These are phyloP conservation scores for Eucalyptus caleyi DNA, from an alignment of 345 rosid genomes.

Conservation along the genomic window DNA sequence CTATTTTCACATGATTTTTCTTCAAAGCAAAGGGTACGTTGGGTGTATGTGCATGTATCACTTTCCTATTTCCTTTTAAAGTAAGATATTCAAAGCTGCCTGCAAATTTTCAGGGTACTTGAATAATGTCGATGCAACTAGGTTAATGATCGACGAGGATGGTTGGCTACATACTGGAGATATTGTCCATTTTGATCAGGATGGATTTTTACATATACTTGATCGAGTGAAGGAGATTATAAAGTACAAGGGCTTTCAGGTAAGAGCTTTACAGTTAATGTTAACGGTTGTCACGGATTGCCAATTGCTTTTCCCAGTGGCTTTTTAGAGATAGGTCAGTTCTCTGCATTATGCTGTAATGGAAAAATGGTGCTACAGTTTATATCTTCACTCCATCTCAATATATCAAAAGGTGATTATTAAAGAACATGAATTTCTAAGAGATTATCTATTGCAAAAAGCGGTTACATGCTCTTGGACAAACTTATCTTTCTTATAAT, in stretches of 20 bases:
- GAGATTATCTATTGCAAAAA: not conserved
- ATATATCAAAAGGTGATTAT: not conserved
- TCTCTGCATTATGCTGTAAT: not conserved
- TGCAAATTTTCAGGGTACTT: slow-evolving; percentile 37
- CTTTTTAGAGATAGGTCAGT: not conserved
- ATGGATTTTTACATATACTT: slow-evolving; percentile 55
- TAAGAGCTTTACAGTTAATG: not conserved
- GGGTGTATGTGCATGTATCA: not conserved
- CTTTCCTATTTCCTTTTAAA: not conserved
- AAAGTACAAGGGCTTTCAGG: slow-evolving; percentile 93
- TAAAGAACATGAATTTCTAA: not conserved
- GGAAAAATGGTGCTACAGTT: not conserved
- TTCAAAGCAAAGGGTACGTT: not conserved
- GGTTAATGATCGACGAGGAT: slow-evolving; percentile 36
- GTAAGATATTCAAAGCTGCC: not conserved
- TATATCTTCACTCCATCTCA: not conserved
- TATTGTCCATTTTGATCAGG: slow-evolving; percentile 56
- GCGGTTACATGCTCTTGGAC: not conserved
- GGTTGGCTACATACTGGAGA: slow-evolving; percentile 92
- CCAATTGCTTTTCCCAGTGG: not conserved
- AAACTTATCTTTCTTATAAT: not conserved
- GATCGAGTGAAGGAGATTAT: slow-evolving; percentile 82
- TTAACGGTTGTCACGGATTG: not conserved
- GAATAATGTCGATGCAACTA: slow-evolving; percentile 53
- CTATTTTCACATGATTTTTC: not conserved